A percentile compares a stretch with the other conserved stretches of the same genome.
phyloP scores from a whole-genome alignment of 495 filamentous ascomycete genomes.

The Terfezia boudieri region DNA sequence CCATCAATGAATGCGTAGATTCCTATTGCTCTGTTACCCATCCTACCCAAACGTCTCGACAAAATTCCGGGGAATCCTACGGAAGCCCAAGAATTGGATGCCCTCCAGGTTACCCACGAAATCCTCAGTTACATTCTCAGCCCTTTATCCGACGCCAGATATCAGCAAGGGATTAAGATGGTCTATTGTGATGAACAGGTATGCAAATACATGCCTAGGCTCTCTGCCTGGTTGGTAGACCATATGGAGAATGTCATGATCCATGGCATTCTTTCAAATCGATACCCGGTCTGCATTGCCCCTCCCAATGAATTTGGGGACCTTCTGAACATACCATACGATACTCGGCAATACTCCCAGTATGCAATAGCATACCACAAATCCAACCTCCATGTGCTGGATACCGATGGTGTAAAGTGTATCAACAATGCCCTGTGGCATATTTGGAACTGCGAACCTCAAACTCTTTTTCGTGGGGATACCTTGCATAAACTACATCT shows the following conservation, averaged over 20 bases:
- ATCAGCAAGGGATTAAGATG: not conserved
- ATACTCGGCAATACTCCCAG: not conserved
- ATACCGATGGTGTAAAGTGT: not conserved
- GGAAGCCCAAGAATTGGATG: not conserved
- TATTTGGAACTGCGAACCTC: not conserved
- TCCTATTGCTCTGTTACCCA: not conserved
- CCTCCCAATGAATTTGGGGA: no score
- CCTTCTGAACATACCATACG: not conserved
- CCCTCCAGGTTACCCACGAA: not conserved
- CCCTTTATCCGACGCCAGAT: not conserved
- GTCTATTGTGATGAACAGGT: not conserved
- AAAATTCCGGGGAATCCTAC: not conserved
- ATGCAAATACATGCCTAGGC: not conserved
- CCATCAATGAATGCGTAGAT: not conserved
- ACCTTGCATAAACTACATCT: conserved; percentile 1
- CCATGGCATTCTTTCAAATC: no score
- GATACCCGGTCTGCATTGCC: no score
- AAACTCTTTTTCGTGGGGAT: not conserved
- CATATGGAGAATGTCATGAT: no score
- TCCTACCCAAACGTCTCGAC: not conserved
- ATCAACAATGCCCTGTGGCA: not conserved
- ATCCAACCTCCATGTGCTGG: not conserved
- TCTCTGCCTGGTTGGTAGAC: no score
- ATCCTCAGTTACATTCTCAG: no score
- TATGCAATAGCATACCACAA: not conserved